These are phyloP conservation scores for Mortierella sp. DNA, from an alignment of 371 early-diverging fungal species.

Conservation along the genomic window DNA sequence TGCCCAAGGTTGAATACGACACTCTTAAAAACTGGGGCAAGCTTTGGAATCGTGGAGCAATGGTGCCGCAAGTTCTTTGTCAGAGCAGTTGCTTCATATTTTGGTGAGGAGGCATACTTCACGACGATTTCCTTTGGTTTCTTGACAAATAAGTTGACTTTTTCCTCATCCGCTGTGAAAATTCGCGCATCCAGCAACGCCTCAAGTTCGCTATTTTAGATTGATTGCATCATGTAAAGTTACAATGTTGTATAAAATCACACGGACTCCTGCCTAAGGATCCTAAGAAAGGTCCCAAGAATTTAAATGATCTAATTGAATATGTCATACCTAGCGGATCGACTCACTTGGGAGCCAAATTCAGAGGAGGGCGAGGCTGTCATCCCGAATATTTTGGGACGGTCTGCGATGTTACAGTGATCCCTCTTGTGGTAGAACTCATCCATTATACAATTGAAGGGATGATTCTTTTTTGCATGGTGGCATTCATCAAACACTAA, in stretches of 20 bases:
- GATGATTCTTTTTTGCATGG: constrained; percentile 85
- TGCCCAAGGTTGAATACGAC: constrained; percentile 54
- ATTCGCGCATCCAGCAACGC: constrained; percentile 70
- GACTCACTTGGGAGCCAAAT: constrained; percentile 13
- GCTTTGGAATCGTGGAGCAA: constrained; percentile 51
- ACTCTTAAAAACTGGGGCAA: constrained; percentile 53
- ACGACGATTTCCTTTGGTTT: constrained; percentile 62
- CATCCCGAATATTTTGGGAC: constrained; percentile 93
- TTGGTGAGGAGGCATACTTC: constrained; percentile 58
- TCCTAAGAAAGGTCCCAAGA: background rate
- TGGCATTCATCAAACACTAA: constrained; percentile 96
- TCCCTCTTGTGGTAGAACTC: constrained; percentile 71
- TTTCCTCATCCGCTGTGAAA: constrained; percentile 64
- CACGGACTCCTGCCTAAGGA: background rate
- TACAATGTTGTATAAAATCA: background rate
- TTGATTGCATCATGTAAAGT: background rate
- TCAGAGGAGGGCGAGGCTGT: constrained; percentile 84
- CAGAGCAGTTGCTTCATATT: constrained; percentile 57
- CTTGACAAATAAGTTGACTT: constrained; percentile 53
- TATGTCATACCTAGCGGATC: constrained; percentile 55
- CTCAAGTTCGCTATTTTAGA: constrained; percentile 70
- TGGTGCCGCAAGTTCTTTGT: constrained; percentile 53
- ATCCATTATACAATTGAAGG: constrained; percentile 87
- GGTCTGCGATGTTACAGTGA: constrained; percentile 14
- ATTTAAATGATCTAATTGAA: background rate